Percentiles rank a stretch among this genome's conserved stretches.
Conservation (phyloP, 2,329 filamentous ascomycete species). For the Cryphonectria radicalis region DNA sequence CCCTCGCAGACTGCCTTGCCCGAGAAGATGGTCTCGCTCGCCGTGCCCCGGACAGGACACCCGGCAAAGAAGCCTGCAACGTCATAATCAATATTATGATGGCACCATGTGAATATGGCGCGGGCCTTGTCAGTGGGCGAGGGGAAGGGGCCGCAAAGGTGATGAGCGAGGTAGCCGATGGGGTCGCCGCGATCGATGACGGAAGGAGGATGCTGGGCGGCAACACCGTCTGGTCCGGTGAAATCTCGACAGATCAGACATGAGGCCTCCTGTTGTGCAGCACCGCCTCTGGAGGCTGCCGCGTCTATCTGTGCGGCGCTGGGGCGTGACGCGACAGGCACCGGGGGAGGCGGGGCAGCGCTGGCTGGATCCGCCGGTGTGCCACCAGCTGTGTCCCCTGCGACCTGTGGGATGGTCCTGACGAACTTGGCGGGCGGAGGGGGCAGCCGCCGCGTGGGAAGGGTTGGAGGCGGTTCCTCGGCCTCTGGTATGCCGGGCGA, state of each 20-base stretch:
- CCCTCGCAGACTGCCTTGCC: conserved; percentile 91
- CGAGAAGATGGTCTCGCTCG: conserved; percentile 72
- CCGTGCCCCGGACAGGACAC: conserved; percentile 67
- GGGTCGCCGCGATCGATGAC: conserved; percentile 69
- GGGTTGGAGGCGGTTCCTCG: conserved; percentile 54
- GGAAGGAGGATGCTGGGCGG: conserved; percentile 73
- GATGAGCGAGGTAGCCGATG: conserved; percentile 74
- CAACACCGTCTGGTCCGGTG: conserved; percentile 77
- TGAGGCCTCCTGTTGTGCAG: conserved; percentile 35
- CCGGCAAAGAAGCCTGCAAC: conserved; percentile 74
- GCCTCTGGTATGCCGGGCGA: conserved; percentile 42
- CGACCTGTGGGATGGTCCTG: conserved; percentile 37
- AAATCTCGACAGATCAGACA: conserved; percentile 91
- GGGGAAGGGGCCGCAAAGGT: conserved; percentile 77
- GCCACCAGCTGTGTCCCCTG: conserved; percentile 32
- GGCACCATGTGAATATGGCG: conserved; percentile 92
- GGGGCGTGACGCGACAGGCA: conserved; percentile 58
- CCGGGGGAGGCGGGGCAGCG: conserved; percentile 55
- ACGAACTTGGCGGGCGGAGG: conserved; percentile 42
- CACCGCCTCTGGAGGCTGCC: conserved; percentile 40
- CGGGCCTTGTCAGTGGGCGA: conserved; percentile 90
- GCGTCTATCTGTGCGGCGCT: conserved; percentile 56
- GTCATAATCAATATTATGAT: conserved; percentile 92
- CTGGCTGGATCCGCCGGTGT: conserved; percentile 30
- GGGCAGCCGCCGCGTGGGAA: conserved; percentile 45